Evolutionary conservation across 148 eudicot species (phyloP).

Genomic region (Nepenthes mirabilis): DNA sequence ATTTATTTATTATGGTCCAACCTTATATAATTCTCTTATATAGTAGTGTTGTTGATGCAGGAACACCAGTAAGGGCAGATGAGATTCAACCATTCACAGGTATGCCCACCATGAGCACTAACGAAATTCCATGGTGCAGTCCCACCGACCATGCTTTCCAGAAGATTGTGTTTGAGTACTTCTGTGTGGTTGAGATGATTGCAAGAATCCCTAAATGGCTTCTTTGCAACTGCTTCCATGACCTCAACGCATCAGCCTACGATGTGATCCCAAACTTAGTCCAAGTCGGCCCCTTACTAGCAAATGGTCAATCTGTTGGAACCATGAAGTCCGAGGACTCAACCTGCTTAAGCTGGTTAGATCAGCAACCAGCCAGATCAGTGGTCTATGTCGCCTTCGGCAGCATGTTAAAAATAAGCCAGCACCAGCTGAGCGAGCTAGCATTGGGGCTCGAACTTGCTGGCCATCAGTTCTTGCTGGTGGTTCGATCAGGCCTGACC

Average conservation of each 20-base stretch:
- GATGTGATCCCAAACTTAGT: constrained; percentile 6
- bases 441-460: constrained; percentile 18
- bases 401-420: constrained; percentile 12
- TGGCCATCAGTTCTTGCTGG: constrained; percentile 24
- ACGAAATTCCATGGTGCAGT: constrained; percentile 14
- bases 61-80: constrained; percentile 6
- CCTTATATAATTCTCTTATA: no score
- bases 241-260: constrained; percentile 10
- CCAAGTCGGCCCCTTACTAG: constrained; percentile 24
- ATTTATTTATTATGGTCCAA: no score
- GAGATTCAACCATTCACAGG: constrained; percentile 4
- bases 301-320: constrained; percentile 1
- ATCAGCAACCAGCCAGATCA: constrained; percentile 16
- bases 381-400: constrained; percentile 35
- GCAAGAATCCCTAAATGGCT: constrained; percentile 9
- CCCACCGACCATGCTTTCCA: background rate
- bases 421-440: constrained; percentile 14
- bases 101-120: constrained; percentile 8
- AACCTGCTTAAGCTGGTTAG: constrained; percentile 21
- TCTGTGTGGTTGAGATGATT: background rate
- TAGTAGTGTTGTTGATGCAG: background rate
- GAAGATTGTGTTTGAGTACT: constrained; percentile 1
- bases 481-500: constrained; percentile 14
- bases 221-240: constrained; percentile 16
- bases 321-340: constrained; percentile 17